Evolutionary conservation across 176 grass and related monocot species (phyloP), one percentile per base, ranked within the genome.

Genomic region (Oryza punctata): DNA sequence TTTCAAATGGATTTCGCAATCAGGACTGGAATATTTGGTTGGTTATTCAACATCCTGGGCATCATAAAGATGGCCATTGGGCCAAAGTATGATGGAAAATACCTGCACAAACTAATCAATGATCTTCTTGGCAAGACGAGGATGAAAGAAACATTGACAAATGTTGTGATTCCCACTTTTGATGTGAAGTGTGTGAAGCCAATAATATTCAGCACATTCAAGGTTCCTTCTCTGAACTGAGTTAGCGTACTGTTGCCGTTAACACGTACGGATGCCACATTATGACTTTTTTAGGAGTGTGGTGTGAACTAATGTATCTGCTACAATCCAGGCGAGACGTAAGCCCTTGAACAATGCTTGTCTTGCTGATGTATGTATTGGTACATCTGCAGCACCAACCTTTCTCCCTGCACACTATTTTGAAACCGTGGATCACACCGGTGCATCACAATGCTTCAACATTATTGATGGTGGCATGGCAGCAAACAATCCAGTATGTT

Each of bases 81-180:
- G 11, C 86, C 90, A 6, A 91, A 88, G 67, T 85, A 88, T 44
- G 67, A 91, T 18, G 91, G 85, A 12, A 90, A 76, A 49, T 88
- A 90, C 81, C 85, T 90, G 1, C 88, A 88, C 60, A 72, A 67
- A 84, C 32, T 90, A 54, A 65, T 63, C 50, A 27, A 33, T 10
- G 81, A 40, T 68, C 65, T 77, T 37, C 63, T 90, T 18, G 69
- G 69, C 0, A 21, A 88, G 33, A 82, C 7, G 3, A 86, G 73
- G 71, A 16, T 88, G 16, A 69, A 79, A 76, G 73, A 86, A 41
- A 80, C 85, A 64, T 23, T 90, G 72, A 90, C 88, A n/a, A 86
- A 88, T 49, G 32, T 90, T 33, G 80, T 89, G 5, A 89, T 91
- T 47, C 89, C 89, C 11, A 86, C 92, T 63, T 94, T 89, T 10